phyloP scores from a whole-genome alignment of 305 asterid species.

The Fraxinus nigra region DNA sequence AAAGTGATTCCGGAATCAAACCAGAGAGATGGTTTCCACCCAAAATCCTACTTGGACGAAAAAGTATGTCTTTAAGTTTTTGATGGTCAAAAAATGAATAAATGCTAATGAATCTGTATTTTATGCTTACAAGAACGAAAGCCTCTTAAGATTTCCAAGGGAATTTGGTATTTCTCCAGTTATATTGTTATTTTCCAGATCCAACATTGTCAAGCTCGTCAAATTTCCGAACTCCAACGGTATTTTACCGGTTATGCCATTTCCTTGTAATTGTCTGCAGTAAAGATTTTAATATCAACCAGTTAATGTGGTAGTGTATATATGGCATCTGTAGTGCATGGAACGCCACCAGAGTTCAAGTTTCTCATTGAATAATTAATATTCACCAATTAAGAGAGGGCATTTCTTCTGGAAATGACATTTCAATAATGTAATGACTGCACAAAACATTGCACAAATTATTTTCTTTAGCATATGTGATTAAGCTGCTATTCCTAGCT shows the following conservation, averaged over 20 bases:
- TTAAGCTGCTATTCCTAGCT: neutral
- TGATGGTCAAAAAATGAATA: neutral
- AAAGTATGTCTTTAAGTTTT: slow-evolving; percentile 13
- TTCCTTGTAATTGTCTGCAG: slow-evolving; percentile 85
- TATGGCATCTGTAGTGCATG: neutral
- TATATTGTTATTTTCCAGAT: slow-evolving; percentile 66
- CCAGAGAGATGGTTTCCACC: slow-evolving; percentile 76
- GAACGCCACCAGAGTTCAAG: neutral
- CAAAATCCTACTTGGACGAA: slow-evolving; percentile 53
- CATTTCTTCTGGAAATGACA: neutral
- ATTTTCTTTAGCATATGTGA: neutral
- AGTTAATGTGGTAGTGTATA: neutral
- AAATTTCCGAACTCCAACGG: slow-evolving; percentile 76
- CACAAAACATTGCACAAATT: neutral
- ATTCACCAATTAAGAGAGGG: neutral
- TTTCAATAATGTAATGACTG: neutral
- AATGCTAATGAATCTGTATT: neutral
- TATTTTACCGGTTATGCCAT: slow-evolving; percentile 70
- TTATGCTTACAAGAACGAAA: slow-evolving; percentile 68
- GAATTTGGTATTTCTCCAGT: slow-evolving; percentile 83
- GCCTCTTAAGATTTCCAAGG: slow-evolving; percentile 69
- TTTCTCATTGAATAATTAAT: neutral
- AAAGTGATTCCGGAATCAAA: slow-evolving; percentile 68
- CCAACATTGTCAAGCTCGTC: slow-evolving; percentile 77
- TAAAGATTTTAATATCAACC: slow-evolving; percentile 13